Percentiles rank a stretch among this genome's conserved stretches.
phyloP scores from a whole-genome alignment of 352 stramenopile species.

The Phytophthora foliorum region DNA sequence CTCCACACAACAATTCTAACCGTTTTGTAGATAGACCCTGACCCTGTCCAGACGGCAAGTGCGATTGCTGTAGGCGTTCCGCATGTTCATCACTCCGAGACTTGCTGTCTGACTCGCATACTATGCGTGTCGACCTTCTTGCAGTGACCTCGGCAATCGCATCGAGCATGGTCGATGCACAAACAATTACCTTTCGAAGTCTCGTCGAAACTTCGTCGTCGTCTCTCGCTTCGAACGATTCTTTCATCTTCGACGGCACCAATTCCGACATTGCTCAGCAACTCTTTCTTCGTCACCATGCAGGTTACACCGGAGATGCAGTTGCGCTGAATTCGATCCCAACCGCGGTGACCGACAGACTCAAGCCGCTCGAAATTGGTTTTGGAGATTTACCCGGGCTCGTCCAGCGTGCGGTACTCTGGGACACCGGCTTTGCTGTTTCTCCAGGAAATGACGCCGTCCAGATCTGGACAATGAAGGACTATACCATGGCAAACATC shows the following conservation, averaged over 20 bases:
- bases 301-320: slow-evolving; percentile 12
- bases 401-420: slow-evolving; percentile 46
- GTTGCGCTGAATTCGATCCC: slow-evolving; percentile 28
- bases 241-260: slow-evolving; percentile 43
- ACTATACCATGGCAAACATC: slow-evolving; percentile 41
- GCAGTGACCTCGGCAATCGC: slow-evolving; percentile 5
- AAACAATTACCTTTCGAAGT: slow-evolving; percentile 35
- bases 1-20: too few relatives aligned
- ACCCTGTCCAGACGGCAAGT: not conserved
- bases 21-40: not conserved
- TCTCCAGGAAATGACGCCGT: slow-evolving; percentile 26
- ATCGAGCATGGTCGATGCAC: slow-evolving; percentile 12
- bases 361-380: slow-evolving; percentile 17
- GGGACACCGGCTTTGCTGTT: slow-evolving; percentile 45
- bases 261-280: slow-evolving; percentile 52
- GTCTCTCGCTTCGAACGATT: slow-evolving; percentile 5
- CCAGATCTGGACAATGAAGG: slow-evolving; percentile 33
- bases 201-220: slow-evolving; percentile 14
- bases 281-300: slow-evolving; percentile 36
- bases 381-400: slow-evolving; percentile 39
- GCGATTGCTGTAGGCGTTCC: not conserved
- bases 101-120: slow-evolving; percentile 11
- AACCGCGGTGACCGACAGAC: slow-evolving; percentile 18
- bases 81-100: not conserved
- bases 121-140: slow-evolving; percentile 16